phyloP scores from a whole-genome alignment of 768 basidiomycete species.

The Termitomyces heimii region DNA sequence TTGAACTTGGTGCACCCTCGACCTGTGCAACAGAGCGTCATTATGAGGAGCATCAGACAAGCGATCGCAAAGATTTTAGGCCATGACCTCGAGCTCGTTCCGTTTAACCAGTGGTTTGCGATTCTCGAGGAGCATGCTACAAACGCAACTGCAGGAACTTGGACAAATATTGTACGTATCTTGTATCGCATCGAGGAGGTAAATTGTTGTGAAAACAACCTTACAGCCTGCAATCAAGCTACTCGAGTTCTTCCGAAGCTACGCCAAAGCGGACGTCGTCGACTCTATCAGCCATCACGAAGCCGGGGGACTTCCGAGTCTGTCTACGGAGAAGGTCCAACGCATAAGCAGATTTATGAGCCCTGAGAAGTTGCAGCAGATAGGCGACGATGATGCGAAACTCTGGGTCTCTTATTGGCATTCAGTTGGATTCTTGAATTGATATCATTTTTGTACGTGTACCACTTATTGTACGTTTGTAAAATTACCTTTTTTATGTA shows the following conservation, averaged over 20 bases:
- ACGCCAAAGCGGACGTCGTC: conserved; percentile 10
- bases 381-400: conserved; percentile 1
- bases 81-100: background rate
- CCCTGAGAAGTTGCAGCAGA: background rate
- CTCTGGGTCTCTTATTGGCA: conserved; percentile 10
- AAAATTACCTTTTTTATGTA: background rate
- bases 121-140: conserved; percentile 7
- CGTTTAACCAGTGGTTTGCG: conserved; percentile 15
- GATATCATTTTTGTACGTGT: background rate
- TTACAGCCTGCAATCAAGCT: conserved; percentile 28
- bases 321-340: conserved; percentile 5
- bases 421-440: background rate
- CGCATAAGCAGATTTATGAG: background rate
- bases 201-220: background rate
- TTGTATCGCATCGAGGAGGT: too few relatives aligned
- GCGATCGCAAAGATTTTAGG: conserved; percentile 1
- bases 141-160: background rate
- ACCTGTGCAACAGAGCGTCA: conserved; percentile 20
- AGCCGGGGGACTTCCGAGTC: conserved; percentile 5
- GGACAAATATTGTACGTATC: conserved; percentile 3
- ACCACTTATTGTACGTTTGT: background rate
- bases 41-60: conserved; percentile 3
- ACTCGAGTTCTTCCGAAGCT: conserved; percentile 24
- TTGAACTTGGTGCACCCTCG: conserved; percentile 29
- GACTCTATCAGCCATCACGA: background rate